These are phyloP conservation scores for Lasiodiplodia theobromae DNA, from an alignment of 2,329 filamentous ascomycete genomes.

Conservation along the genomic window DNA sequence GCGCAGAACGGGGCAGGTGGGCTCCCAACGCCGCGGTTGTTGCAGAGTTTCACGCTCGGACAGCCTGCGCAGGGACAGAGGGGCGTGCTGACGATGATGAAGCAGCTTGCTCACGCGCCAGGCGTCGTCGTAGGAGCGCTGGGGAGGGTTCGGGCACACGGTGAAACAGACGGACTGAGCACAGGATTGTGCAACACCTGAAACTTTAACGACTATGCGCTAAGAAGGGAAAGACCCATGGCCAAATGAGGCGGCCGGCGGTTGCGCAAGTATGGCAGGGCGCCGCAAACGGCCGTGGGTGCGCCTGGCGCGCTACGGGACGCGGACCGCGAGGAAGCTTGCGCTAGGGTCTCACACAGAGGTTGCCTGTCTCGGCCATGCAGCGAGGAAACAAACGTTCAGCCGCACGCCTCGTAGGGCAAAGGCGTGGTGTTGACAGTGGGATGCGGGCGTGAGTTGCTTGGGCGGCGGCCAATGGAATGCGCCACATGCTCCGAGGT, in stretches of 20 bases:
- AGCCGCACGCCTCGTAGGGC: not conserved
- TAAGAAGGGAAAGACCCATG: not conserved
- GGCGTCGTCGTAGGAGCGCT: not conserved
- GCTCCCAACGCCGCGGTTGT: constrained; percentile 3
- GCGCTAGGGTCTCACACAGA: not conserved
- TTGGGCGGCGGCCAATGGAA: constrained; percentile 1
- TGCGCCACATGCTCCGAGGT: constrained; percentile 12
- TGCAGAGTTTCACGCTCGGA: not conserved
- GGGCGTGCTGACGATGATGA: not conserved
- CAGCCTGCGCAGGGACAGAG: constrained; percentile 15
- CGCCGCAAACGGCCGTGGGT: not conserved
- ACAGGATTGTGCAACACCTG: not conserved
- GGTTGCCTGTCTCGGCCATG: not conserved
- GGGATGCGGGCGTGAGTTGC: constrained; percentile 5
- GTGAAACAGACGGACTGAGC: constrained; percentile 21
- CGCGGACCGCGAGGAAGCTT: constrained; percentile 1
- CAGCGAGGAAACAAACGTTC: not conserved
- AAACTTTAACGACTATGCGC: not conserved
- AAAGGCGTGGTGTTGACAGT: not conserved
- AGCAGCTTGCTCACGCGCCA: constrained; percentile 2
- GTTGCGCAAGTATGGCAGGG: not conserved
- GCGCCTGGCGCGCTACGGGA: constrained; percentile 3
- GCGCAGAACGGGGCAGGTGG: constrained; percentile 10
- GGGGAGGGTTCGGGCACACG: not conserved
- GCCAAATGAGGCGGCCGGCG: not conserved